Evolutionary conservation across 176 grass and related monocot genomes (phyloP), one percentile per base, ranked within the genome.

Genomic region (Zizania latifolia): DNA sequence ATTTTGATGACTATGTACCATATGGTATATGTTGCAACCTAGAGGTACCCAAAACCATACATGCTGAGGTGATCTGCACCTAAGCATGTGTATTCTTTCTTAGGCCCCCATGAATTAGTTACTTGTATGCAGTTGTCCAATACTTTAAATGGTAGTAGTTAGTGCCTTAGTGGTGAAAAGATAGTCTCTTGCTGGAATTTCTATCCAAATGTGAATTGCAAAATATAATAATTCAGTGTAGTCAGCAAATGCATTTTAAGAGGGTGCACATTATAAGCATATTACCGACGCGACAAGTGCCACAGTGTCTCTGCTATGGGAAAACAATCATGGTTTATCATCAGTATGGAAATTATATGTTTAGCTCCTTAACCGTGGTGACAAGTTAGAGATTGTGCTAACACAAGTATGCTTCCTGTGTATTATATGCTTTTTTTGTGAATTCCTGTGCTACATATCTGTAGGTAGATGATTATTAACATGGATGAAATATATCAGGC

Each of bases 1-100:
- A 69, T 54, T 75, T 33, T 81, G 26, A 56, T 44, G 19, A 14
- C 34, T 13, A 43, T 50, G 34, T 44, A 31, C 5, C 33, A 53
- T 6, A 32, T 44, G 74, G 32, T 17, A 33, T 68, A 59, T 86
- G 38, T 22, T 61, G 33, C 9, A 21, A 84, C 43, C 74, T 63
- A 78, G 32, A 72, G 46, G 26, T 78, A 57, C 43, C 45, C 24
- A 34, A 24, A 78, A 77, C n/a, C 24, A 68, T 16, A 51, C 32
- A 56, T 71, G 24, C 56, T 8, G n/a, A 56, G 51, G 51, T 62
- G 67, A 24, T 22, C 78, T 71, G 39, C 58, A 62, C 54, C 43
- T 80, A 26, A 30, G 24, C 61, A 53, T 50, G 23, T 80, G 2
- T 81, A 27, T 72, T 41, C 40, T 45, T 54, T 62, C 69, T 41